Conservation (phyloP, 345 rosid species). For the Chamaenerion angustifolium region DNA sequence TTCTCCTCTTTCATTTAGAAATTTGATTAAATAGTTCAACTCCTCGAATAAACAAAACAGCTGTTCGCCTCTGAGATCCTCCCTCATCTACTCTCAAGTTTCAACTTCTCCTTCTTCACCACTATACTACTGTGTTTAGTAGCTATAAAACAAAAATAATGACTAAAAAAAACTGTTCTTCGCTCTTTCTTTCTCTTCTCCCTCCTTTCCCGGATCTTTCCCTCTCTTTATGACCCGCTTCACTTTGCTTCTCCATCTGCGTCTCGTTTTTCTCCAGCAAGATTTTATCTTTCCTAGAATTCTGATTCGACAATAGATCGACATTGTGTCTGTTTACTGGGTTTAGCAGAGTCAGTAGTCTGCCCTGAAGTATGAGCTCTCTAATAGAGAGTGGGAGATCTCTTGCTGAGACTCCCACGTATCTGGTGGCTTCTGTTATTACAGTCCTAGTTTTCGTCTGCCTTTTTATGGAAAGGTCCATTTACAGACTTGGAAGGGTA, state of each 20-base stretch:
- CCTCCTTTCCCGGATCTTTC: constrained; percentile 25
- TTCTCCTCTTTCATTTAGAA: too few species aligned
- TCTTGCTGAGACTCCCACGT: constrained; percentile 86
- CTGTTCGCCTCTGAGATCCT: too few species aligned
- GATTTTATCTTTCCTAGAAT: constrained; percentile 3
- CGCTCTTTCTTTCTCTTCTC: constrained; percentile 3
- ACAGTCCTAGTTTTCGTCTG: constrained; percentile 68
- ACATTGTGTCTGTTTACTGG: not conserved
- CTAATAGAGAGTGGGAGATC: constrained; percentile 47
- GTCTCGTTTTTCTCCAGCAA: constrained; percentile 9
- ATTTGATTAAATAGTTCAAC: too few species aligned
- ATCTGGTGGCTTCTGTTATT: constrained; percentile 72
- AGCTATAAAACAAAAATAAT: not conserved
- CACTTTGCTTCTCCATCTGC: constrained; percentile 6
- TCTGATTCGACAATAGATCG: constrained; percentile 1
- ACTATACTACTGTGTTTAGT: too few species aligned
- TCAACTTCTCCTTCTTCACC: too few species aligned
- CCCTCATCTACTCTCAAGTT: too few species aligned
- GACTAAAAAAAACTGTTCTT: too few species aligned
- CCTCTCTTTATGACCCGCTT: constrained; percentile 1
- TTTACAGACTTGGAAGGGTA: constrained; percentile 84
- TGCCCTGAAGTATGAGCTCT: constrained; percentile 24
- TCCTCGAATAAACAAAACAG: too few species aligned
- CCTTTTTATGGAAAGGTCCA: constrained; percentile 58
- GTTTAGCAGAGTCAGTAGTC: not conserved